Conservation (phyloP, 2,329 filamentous ascomycete species). For the Cladorrhinum sp. region DNA sequence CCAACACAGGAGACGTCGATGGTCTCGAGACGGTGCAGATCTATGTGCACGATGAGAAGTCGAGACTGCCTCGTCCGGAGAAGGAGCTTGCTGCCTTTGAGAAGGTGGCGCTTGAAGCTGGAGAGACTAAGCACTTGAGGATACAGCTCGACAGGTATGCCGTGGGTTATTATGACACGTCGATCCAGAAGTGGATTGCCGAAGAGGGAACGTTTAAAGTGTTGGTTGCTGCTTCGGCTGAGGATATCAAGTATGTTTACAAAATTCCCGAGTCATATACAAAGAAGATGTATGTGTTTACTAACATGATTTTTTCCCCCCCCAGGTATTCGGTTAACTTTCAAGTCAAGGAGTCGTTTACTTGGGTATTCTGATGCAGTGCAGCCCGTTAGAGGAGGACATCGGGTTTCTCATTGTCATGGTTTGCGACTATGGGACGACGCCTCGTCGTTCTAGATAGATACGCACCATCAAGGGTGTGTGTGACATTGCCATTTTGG, state of each 20-base stretch:
- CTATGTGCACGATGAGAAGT: conserved; percentile 63
- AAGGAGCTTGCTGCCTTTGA: conserved; percentile 70
- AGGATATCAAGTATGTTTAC: conserved; percentile 57
- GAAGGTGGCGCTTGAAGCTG: conserved; percentile 58
- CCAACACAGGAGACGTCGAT: conserved; percentile 52
- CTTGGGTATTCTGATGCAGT: conserved; percentile 61
- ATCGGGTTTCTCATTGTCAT: not conserved
- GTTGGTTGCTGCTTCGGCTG: conserved; percentile 59
- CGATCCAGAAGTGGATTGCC: conserved; percentile 58
- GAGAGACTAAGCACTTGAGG: conserved; percentile 50
- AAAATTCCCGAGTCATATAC: not conserved
- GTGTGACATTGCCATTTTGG: too few species aligned
- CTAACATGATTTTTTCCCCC: conserved; percentile 23
- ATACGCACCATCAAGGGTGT: too few species aligned
- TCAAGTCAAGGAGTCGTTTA: conserved; percentile 61
- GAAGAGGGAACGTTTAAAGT: conserved; percentile 62
- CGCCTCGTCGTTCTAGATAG: too few species aligned
- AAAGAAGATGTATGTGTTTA: too few species aligned
- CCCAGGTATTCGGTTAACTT: conserved; percentile 43
- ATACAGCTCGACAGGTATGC: conserved; percentile 49
- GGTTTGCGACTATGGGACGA: too few species aligned
- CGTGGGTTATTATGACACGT: conserved; percentile 61
- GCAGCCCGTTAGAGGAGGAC: too few species aligned
- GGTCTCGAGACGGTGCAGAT: conserved; percentile 66
- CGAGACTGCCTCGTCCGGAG: conserved; percentile 60